These are phyloP conservation scores for Xerocomellus dryophilus DNA, from an alignment of 768 basidiomycete species.

Conservation along the genomic window DNA sequence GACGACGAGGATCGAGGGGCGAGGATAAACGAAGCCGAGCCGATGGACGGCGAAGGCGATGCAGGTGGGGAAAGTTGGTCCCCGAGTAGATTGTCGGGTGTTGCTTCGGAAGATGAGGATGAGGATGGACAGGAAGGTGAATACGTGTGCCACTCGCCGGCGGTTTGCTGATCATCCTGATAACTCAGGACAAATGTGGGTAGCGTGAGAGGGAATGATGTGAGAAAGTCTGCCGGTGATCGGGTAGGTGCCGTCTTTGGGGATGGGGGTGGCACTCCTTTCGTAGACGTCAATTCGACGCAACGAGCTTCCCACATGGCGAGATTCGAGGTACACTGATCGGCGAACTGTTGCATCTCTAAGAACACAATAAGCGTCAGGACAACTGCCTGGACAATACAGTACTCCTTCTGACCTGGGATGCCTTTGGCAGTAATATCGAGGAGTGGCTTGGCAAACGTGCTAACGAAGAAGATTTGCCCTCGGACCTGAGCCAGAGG, in stretches of 20 bases:
- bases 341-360: slow-evolving; percentile 70
- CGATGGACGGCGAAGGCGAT: slow-evolving; percentile 29
- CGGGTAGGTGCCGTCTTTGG: slow-evolving; percentile 26
- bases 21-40: slow-evolving; percentile 26
- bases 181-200: slow-evolving; percentile 38
- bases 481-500: slow-evolving; percentile 68
- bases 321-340: slow-evolving; percentile 69
- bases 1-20: slow-evolving; percentile 30
- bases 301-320: slow-evolving; percentile 60
- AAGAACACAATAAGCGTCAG: slow-evolving; percentile 11
- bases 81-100: slow-evolving; percentile 18
- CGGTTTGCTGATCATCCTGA: slow-evolving; percentile 25
- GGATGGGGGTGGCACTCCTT: slow-evolving; percentile 2
- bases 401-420: slow-evolving; percentile 50
- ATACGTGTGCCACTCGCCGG: slow-evolving; percentile 27
- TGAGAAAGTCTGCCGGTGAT: slow-evolving; percentile 44
- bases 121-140: slow-evolving; percentile 31
- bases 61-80: slow-evolving; percentile 27
- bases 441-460: slow-evolving; percentile 81
- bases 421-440: slow-evolving; percentile 69
- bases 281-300: slow-evolving; percentile 35
- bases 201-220: slow-evolving; percentile 56
- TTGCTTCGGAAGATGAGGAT: slow-evolving; percentile 30
- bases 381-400: not conserved
- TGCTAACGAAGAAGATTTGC: slow-evolving; percentile 86